A percentile compares a stretch with the other conserved stretches of the same genome.
phyloP scores from a whole-genome alignment of 2,329 filamentous ascomycete genomes.

The Colletotrichum simmondsii region DNA sequence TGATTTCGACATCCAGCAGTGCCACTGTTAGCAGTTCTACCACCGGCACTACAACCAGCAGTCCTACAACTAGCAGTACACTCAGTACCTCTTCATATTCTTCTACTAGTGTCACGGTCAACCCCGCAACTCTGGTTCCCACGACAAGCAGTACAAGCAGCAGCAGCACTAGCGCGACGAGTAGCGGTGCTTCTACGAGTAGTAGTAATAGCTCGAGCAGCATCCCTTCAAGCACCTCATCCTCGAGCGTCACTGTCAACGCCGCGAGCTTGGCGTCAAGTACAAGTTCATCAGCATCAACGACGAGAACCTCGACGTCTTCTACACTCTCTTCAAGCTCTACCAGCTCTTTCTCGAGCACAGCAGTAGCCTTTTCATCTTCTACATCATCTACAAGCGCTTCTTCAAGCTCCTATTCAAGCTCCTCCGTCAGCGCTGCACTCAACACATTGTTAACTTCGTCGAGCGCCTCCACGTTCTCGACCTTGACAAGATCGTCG shows the following conservation, averaged over 20 bases:
- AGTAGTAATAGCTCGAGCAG: not conserved
- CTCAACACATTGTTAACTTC: not conserved
- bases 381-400: not conserved
- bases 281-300: not conserved
- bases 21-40: not conserved
- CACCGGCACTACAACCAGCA: not conserved
- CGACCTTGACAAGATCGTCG: slow-evolving; percentile 11
- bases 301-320: not conserved
- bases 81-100: not conserved
- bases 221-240: not conserved
- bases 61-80: not conserved
- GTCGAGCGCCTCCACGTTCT: not conserved
- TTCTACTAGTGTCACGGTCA: not conserved
- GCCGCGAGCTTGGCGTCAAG: not conserved
- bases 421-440: not conserved
- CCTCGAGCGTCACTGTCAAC: not conserved
- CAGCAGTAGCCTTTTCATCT: not conserved
- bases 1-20: not conserved
- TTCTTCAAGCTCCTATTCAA: not conserved
- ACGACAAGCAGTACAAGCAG: not conserved
- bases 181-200: not conserved
- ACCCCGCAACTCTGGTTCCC: not conserved
- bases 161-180: not conserved
- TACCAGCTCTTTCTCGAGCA: not conserved
- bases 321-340: not conserved